phyloP scores from a whole-genome alignment of 805 yeast genomes.

The Candida boleticola region DNA sequence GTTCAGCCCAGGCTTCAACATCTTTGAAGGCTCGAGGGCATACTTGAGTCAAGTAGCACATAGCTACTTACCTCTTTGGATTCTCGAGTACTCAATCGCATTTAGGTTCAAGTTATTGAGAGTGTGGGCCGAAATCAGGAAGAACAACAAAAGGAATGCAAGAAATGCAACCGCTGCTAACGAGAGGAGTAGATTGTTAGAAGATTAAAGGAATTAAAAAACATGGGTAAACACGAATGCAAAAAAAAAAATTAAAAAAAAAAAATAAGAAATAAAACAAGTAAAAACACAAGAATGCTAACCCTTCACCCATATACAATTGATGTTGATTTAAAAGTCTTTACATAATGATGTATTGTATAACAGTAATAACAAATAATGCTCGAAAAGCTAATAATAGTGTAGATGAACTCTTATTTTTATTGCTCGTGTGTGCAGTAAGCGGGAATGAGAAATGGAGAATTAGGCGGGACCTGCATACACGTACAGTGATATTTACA shows the following conservation, averaged over 20 bases:
- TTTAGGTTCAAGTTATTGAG: slow-evolving; percentile 23
- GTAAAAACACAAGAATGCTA: too few relatives aligned
- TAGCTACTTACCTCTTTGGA: slow-evolving; percentile 23
- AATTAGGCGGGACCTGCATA: too few relatives aligned
- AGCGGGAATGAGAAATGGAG: too few relatives aligned
- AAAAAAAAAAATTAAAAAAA: background rate
- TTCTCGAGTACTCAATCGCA: slow-evolving; percentile 19
- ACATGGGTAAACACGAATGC: too few relatives aligned
- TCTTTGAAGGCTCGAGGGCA: slow-evolving; percentile 26
- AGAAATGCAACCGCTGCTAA: background rate
- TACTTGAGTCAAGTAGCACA: slow-evolving; percentile 15
- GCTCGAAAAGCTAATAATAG: too few relatives aligned
- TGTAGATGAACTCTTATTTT: too few relatives aligned
- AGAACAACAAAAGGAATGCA: slow-evolving; percentile 4
- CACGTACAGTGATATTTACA: too few relatives aligned
- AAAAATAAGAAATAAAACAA: background rate
- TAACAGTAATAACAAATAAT: too few relatives aligned
- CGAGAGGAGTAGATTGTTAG: background rate
- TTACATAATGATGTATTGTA: too few relatives aligned
- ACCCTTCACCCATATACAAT: too few relatives aligned
- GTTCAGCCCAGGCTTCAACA: slow-evolving; percentile 23
- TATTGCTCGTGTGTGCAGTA: too few relatives aligned
- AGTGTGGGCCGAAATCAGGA: slow-evolving; percentile 19
- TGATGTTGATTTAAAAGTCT: too few relatives aligned
- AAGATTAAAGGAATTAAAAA: slow-evolving; percentile 1